Base-by-base conservation (phyloP, 805 yeast species). In the Zygosaccharomyces lentus region DNA sequence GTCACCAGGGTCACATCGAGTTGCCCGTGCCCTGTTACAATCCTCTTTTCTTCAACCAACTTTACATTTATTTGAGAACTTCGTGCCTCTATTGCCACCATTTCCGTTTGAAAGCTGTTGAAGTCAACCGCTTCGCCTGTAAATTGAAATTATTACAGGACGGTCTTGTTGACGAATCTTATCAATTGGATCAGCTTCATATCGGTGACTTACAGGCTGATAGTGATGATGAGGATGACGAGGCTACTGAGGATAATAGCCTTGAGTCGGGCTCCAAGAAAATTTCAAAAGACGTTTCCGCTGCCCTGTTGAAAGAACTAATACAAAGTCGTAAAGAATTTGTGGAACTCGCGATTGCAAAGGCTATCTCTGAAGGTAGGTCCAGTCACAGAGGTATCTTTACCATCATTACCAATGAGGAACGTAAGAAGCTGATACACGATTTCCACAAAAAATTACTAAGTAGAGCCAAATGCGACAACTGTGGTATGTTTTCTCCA, bases 1-100 rank as follows among this genome's bases (percentile, higher is more conserved):
- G 99, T 38, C 99, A 93, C 67, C 88, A 89, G 67, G 99, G 99
- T 50, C 99, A 93, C 67, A 89, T 93, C 53, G 97, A 91, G 65
- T 76, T 93, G 53, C 99, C 99, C 5, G 83, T 89, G 34, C 96
- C 98, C 3, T 95, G 87, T 36, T 93, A 88, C 73, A 91, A 88
- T 64, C 98, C 99, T 15, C 70, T 93, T 56, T 93, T 95, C 61
- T 93, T 95, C 79, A 80, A 81, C 61, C 97, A 91, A 68, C 73
- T 93, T 75, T 93, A 83, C 72, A 77, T 87, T 49, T 81, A 84
- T 58, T 73, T 95, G 62, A 77, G 98, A 64, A 76, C 89, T 37
- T 69, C 90, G 15, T 93, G 99, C 76, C 73, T 93, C 43, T 89
- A 81, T 70, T 93, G 99, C 70, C 95, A 87, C 66, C 83, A 77